Evolutionary conservation across 495 filamentous ascomycete species (phyloP).

Genomic region (Lichenothelia convexa): DNA sequence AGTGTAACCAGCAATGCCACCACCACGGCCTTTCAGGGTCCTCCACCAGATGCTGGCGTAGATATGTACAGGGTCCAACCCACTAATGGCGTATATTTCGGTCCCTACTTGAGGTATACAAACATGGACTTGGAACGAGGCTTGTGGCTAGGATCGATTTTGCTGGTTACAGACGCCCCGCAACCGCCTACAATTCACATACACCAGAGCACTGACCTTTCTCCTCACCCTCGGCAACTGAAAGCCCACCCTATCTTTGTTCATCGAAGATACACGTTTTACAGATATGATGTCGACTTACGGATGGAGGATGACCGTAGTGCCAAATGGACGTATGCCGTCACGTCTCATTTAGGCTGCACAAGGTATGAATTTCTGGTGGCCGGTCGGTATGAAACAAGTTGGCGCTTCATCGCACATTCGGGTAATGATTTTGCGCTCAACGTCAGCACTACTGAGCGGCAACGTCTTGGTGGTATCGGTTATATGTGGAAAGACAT

Average conservation of each 20-base stretch:
- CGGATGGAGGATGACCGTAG: conserved; percentile 69
- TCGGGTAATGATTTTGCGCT: conserved; percentile 90
- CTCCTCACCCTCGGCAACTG: conserved; percentile 81
- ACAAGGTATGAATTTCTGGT: conserved; percentile 97
- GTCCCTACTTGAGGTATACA: conserved; percentile 83
- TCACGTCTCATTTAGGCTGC: conserved; percentile 90
- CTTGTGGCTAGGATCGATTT: conserved; percentile 66
- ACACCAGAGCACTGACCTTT: conserved; percentile 77
- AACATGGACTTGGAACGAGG: conserved; percentile 95
- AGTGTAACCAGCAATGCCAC: conserved; percentile 52
- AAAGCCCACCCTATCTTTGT: conserved; percentile 67
- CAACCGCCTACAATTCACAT: conserved; percentile 95
- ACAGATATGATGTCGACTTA: conserved; percentile 83
- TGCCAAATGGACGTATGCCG: conserved; percentile 94
- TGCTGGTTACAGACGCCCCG: conserved; percentile 76
- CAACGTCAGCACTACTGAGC: conserved; percentile 68
- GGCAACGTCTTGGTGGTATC: conserved; percentile 64
- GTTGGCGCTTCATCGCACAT: conserved; percentile 93
- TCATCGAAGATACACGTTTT: conserved; percentile 89
- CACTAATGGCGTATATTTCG: conserved; percentile 97
- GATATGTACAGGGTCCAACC: conserved; percentile 85
- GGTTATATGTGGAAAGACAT: conserved; percentile 99
- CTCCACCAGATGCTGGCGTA: conserved; percentile 70
- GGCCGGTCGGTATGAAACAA: conserved; percentile 71
- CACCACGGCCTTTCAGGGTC: conserved; percentile 55